Evolutionary conservation across 805 yeast genomes (phyloP), one percentile per base, ranked within the genome.

Genomic region (Yamadazyma insecticola): DNA sequence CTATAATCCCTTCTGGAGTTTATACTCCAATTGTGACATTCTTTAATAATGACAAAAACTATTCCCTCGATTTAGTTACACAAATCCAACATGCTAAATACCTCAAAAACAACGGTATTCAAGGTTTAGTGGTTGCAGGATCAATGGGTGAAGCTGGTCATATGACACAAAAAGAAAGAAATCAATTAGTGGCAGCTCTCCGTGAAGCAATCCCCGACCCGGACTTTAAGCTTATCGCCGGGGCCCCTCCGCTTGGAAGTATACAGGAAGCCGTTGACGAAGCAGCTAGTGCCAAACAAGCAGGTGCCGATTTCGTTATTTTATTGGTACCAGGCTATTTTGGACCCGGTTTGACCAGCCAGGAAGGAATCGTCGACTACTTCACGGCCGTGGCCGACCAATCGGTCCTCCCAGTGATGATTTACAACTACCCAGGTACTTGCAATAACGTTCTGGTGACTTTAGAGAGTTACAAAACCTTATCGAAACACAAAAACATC

Each of bases 101-200:
- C 30, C 37, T 57, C 30, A 42, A 53, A 24, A 35, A 33, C 5
- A 42, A 39, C 19, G 66, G 67, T 6, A 51, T 63, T 17, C 41
- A 43, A n/a, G 63, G 65, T 14, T 39, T 60, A 16, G 63, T 61
- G 10, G 50, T 59, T 8, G 44, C 63, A 7, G 69, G 69, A 1
- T 60, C 67, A 4, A 60, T 61, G 54, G 69, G 69, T 8, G 69
- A 63, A 39, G 53, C 62, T 13, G 41, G 50, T 11, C 63, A 60
- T 35, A 41, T 61, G 30, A 52, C 56, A 4, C 33, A 47, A 16
- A 40, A 46, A 11, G 69, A 63, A 36, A 44, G 67, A 29, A 35
- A 41, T n/a, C 32, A 37, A 8, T 28, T 60, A n/a, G 48, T 60
- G 13, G 33, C 39, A n/a, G 37, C 48, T 2, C 41, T 60, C 12